Conservation (phyloP, 2,329 filamentous ascomycete species). For the Myriosclerotinia scirpicola region DNA sequence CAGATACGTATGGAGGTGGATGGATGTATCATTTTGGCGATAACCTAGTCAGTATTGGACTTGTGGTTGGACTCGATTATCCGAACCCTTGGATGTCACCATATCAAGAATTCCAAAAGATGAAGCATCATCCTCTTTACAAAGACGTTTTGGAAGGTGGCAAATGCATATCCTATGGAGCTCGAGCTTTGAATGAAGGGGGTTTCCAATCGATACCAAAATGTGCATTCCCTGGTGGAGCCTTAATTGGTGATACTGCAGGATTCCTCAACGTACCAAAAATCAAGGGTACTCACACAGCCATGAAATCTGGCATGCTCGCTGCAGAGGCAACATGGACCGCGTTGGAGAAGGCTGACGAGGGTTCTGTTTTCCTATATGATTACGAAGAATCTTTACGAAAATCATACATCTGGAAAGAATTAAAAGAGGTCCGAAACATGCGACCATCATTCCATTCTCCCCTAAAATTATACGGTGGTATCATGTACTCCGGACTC, state of each 20-base stretch:
- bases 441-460: slow-evolving; percentile 94
- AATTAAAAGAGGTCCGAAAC: slow-evolving; percentile 92
- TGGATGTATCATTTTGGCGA: slow-evolving; percentile 99
- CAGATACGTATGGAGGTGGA: slow-evolving; percentile 92
- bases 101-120: slow-evolving; percentile 95
- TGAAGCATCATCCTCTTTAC: slow-evolving; percentile 97
- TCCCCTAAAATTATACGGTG: slow-evolving; percentile 83
- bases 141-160: slow-evolving; percentile 84
- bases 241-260: slow-evolving; percentile 92
- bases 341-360: slow-evolving; percentile 61
- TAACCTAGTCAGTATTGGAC: slow-evolving; percentile 87
- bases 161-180: slow-evolving; percentile 96
- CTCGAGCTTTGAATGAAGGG: slow-evolving; percentile 86
- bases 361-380: slow-evolving; percentile 82
- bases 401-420: slow-evolving; percentile 86
- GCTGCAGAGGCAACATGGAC: slow-evolving; percentile 87
- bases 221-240: slow-evolving; percentile 92
- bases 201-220: slow-evolving; percentile 98
- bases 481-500: slow-evolving; percentile 87
- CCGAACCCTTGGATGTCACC: slow-evolving; percentile 95
- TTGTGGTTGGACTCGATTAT: slow-evolving; percentile 94
- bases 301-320: slow-evolving; percentile 96
- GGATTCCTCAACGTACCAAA: slow-evolving; percentile 98
- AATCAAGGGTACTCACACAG: slow-evolving; percentile 97
- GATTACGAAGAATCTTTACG: slow-evolving; percentile 90